Evolutionary conservation across 139 green algal species (phyloP).

Genomic region (Auxenochlorella pyrenoidosa): DNA sequence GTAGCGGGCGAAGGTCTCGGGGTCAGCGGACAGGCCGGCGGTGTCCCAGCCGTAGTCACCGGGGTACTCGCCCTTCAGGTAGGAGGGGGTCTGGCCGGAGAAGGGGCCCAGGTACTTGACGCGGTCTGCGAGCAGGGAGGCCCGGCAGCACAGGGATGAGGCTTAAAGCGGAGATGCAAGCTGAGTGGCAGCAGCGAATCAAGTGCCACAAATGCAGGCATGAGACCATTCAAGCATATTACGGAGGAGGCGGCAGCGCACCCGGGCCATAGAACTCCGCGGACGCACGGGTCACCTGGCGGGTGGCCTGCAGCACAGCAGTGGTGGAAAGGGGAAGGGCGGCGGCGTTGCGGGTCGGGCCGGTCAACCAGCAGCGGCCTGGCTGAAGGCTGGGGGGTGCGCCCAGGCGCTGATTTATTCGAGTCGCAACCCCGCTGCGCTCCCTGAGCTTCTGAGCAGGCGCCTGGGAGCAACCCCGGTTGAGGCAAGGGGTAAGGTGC

Average conservation of each 20-base stretch:
- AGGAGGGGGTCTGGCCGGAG: constrained; percentile 66
- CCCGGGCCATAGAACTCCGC: constrained; percentile 51
- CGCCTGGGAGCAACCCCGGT: too few species aligned
- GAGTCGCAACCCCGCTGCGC: too few species aligned
- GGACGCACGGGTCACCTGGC: constrained; percentile 58
- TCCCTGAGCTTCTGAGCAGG: too few species aligned
- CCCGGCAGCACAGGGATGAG: neutral
- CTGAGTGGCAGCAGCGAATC: too few species aligned
- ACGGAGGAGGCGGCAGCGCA: neutral
- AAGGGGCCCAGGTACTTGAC: constrained; percentile 84
- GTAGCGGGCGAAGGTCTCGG: constrained; percentile 89
- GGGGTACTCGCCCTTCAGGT: constrained; percentile 92
- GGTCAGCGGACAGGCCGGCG: constrained; percentile 93
- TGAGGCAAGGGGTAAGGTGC: too few species aligned
- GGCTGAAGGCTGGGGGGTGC: too few species aligned
- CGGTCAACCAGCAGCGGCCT: neutral
- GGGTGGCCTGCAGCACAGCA: constrained; percentile 45
- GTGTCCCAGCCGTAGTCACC: constrained; percentile 98
- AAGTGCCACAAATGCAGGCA: too few species aligned
- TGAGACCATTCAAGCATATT: neutral
- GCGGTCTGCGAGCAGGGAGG: constrained; percentile 25
- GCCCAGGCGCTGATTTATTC: too few species aligned
- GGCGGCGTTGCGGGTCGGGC: neutral
- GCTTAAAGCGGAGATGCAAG: too few species aligned
- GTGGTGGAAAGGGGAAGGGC: neutral